Base-by-base conservation (phyloP, 148 eudicot genomes). In the Amaranthus hypochondriacus region DNA sequence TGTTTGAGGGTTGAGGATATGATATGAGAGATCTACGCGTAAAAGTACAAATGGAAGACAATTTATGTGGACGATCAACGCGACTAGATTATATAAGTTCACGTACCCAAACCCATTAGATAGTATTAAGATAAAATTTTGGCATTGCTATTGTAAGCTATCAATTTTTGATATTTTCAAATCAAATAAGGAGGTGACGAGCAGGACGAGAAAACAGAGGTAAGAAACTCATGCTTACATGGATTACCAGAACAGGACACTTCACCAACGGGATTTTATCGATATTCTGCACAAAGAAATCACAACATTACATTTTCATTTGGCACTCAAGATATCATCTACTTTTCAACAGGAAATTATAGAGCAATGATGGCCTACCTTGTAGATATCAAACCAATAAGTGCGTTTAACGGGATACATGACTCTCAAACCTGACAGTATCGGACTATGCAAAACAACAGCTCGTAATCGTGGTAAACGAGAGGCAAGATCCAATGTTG, bases 321-420 rank as follows among this genome's bases (percentile, higher is more conserved):
- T 18, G 71, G 74, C 75, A 72, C 13, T 55, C 48, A 62, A 63
- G 46, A 63, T 49, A 56, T 66, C 66, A 58, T 48, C 48, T 47
- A 39, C 56, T 66, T 65, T 44, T 60, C 58, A 28, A 53, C 14
- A 21, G 68, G 47, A 21, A 49, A 70, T 39, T 15, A 42, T 50
- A 70, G 51, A 63, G 46, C 10, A 53, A 74, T 21, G n/a, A 39
- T 9, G 2, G 48, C n/a, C 9, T 75, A 88, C 97, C 92, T 92
- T 92, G 77, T 92, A 92, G 66, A 92, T 92, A 78, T 92, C 97
- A 70, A 92, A 92, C 95, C 95, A 92, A 64, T 92, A 92, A 51
- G 88, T 87, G 78, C 91, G 91, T 73, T 90, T 89, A 18, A 92
- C 97, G 76, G 97, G 92, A 78, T 90, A 90, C 97, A 92, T 89